phyloP scores from a whole-genome alignment of 1,284 basidiomycete species.

The Peniophora sp. region DNA sequence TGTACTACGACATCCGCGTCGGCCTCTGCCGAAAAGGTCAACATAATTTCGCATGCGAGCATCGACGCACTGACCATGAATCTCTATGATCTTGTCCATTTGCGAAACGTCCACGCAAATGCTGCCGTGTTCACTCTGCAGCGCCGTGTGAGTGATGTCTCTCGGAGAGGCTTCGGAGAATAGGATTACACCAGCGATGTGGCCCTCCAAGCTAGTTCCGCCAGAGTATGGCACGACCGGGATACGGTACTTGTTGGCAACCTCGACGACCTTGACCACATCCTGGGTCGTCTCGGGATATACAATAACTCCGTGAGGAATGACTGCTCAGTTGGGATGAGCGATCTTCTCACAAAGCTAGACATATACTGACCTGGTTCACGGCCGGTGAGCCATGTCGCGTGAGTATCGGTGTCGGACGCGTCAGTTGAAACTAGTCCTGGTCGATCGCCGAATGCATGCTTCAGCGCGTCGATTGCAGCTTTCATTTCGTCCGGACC shows the following conservation, averaged over 20 bases:
- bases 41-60: neutral
- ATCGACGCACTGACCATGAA: conserved; percentile 48
- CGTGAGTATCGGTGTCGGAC: too few relatives aligned
- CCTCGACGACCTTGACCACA: conserved; percentile 49
- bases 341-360: conserved; percentile 16
- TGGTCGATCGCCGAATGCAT: too few relatives aligned
- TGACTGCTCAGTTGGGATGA: conserved; percentile 37
- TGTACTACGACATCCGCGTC: conserved; percentile 82
- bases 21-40: conserved; percentile 35
- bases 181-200: conserved; percentile 47
- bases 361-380: neutral
- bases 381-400: too few relatives aligned
- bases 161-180: neutral
- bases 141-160: neutral
- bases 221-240: conserved; percentile 55
- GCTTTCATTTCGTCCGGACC: too few relatives aligned
- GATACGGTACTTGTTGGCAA: conserved; percentile 49
- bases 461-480: too few relatives aligned
- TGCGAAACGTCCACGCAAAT: conserved; percentile 80
- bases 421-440: too few relatives aligned
- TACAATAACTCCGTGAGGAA: conserved; percentile 59
- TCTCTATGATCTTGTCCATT: conserved; percentile 80
- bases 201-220: conserved; percentile 55
- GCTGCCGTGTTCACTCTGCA: conserved; percentile 50
- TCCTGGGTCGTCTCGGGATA: conserved; percentile 45